Percentiles rank a stretch among this genome's conserved stretches.
Conservation (phyloP, 441 rosid genomes). For the Theobroma grandiflorum region DNA sequence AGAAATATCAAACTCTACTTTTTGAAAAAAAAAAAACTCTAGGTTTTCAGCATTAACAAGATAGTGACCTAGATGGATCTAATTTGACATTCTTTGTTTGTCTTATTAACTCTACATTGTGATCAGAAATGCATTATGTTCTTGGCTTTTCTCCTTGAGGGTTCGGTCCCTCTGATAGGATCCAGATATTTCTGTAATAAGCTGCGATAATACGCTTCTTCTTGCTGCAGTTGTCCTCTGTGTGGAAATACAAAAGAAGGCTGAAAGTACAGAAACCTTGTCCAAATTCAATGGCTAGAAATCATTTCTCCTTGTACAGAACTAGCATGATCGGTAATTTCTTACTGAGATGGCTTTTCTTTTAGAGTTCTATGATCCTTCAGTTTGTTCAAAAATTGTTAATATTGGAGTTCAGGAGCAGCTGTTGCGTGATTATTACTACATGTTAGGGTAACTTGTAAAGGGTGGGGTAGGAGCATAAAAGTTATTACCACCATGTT, state of each 20-base stretch:
- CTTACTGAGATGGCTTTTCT: background rate
- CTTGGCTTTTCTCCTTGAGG: constrained; percentile 8
- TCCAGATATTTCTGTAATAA: background rate
- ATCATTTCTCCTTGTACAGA: constrained; percentile 44
- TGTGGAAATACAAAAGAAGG: constrained; percentile 82
- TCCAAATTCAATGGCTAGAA: constrained; percentile 52
- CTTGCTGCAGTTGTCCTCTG: constrained; percentile 66
- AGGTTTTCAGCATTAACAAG: background rate
- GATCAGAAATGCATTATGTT: constrained; percentile 8
- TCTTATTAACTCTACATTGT: background rate
- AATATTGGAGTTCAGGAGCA: background rate
- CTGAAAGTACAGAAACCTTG: constrained; percentile 81
- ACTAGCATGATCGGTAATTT: constrained; percentile 42
- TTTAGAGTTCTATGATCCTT: background rate
- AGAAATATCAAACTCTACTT: background rate
- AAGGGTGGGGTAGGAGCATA: constrained; percentile 1
- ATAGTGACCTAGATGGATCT: constrained; percentile 1
- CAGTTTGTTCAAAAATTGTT: background rate
- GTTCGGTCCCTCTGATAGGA: background rate
- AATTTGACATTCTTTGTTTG: background rate
- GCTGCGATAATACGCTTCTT: constrained; percentile 23
- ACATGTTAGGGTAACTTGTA: background rate
- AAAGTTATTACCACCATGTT: background rate
- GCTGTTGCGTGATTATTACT: constrained; percentile 6
- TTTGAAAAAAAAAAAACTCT: background rate